Conservation (phyloP, 2,329 filamentous ascomycete genomes). For the Botrytis squamosa region DNA sequence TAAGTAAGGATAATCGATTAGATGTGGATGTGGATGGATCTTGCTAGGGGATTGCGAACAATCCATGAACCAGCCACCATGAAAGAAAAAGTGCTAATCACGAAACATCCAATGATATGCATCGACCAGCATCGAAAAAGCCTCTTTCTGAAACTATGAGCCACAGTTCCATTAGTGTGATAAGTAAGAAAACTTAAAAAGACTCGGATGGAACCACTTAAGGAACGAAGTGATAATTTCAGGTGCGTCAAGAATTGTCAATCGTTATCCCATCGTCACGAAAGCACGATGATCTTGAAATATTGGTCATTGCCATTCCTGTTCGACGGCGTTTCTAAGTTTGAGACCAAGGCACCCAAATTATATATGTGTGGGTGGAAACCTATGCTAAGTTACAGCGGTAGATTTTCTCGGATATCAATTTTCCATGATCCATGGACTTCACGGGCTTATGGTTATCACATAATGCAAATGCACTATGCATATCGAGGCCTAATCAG, state of each 20-base stretch:
- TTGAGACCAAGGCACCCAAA: conserved; percentile 14
- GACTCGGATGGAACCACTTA: conserved; percentile 6
- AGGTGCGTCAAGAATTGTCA: conserved; percentile 12
- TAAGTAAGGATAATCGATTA: neutral
- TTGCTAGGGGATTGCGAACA: conserved; percentile 9
- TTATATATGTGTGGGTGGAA: neutral
- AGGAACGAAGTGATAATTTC: conserved; percentile 8
- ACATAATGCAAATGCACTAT: conserved; percentile 1
- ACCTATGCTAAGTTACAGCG: neutral
- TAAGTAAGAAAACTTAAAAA: neutral
- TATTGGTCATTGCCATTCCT: neutral
- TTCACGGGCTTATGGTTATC: conserved; percentile 6
- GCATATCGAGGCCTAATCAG: conserved; percentile 18
- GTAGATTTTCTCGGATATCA: neutral
- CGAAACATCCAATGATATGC: conserved; percentile 19
- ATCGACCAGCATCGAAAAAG: neutral
- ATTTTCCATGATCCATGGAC: neutral
- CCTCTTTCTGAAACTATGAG: conserved; percentile 20
- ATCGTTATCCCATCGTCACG: conserved; percentile 18
- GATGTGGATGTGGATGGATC: neutral
- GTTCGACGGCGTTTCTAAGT: conserved; percentile 13
- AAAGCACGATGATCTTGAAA: conserved; percentile 15
- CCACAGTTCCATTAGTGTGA: conserved; percentile 9
- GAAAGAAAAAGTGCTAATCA: neutral
- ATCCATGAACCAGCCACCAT: conserved; percentile 14